Evolutionary conservation across 108 stramenopile species (phyloP).

Genomic region (Discostella pseudostelligera): DNA sequence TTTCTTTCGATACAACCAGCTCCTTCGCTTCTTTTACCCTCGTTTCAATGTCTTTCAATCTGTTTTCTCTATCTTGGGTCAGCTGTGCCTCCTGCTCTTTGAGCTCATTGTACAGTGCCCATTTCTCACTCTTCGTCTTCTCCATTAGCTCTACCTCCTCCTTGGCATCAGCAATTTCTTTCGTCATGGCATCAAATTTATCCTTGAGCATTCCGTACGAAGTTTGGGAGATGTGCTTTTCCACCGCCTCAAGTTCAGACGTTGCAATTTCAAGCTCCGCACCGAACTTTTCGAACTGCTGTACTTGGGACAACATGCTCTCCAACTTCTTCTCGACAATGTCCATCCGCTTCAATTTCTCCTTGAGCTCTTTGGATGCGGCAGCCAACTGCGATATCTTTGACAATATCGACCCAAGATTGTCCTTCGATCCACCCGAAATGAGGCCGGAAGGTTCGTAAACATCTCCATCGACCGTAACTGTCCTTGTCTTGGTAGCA

Average conservation of each 20-base stretch:
- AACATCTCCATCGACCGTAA: constrained; percentile 96
- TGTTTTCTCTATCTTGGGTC: constrained; percentile 73
- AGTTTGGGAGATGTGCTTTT: constrained; percentile 90
- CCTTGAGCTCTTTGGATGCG: constrained; percentile 51
- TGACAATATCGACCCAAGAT: constrained; percentile 79
- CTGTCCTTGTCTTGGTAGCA: constrained; percentile 86
- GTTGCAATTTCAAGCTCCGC: constrained; percentile 70
- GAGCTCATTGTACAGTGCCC: constrained; percentile 78
- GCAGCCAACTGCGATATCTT: constrained; percentile 65
- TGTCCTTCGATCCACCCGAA: constrained; percentile 87
- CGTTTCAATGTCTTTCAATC: constrained; percentile 68
- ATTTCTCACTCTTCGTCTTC: constrained; percentile 68
- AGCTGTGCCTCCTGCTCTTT: constrained; percentile 82
- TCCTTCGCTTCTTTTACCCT: constrained; percentile 74
- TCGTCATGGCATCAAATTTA: constrained; percentile 65
- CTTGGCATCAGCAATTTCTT: constrained; percentile 65
- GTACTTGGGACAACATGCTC: constrained; percentile 47
- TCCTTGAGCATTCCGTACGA: constrained; percentile 78
- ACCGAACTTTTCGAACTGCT: constrained; percentile 60
- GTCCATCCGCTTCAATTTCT: constrained; percentile 45
- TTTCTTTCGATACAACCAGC: constrained; percentile 50
- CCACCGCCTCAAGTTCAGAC: constrained; percentile 67
- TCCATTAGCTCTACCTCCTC: constrained; percentile 69
- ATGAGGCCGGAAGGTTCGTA: constrained; percentile 98
- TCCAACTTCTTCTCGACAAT: constrained; percentile 52